Evolutionary conservation across 495 filamentous ascomycete species (phyloP).

Genomic region (Jackrogersella minutella): DNA sequence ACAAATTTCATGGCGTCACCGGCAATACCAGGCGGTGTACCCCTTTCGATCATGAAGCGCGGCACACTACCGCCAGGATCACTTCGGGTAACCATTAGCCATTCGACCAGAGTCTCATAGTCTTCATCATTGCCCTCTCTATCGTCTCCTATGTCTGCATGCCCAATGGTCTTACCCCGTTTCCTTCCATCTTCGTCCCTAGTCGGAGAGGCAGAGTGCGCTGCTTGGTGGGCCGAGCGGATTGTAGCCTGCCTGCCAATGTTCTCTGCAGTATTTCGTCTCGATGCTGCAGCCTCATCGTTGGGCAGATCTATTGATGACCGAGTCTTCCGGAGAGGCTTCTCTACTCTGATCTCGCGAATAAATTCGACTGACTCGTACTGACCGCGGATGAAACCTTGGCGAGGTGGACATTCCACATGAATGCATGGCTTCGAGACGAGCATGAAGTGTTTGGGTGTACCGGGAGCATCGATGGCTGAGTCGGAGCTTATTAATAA

Average conservation of each 20-base stretch:
- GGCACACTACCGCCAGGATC: conserved; percentile 94
- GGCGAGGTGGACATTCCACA: conserved; percentile 69
- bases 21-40: conserved; percentile 84
- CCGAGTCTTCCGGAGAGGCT: conserved; percentile 41
- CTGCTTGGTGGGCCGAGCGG: conserved; percentile 40
- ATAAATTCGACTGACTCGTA: conserved; percentile 96
- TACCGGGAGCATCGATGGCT: conserved; percentile 18
- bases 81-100: conserved; percentile 96
- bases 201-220: conserved; percentile 8
- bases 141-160: conserved; percentile 14
- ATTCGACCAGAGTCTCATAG: conserved; percentile 74
- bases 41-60: conserved; percentile 92
- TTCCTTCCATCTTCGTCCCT: conserved; percentile 17
- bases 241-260: conserved; percentile 44
- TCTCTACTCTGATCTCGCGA: conserved; percentile 72
- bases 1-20: conserved; percentile 85
- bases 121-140: conserved; percentile 58
- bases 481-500: conserved; percentile 69
- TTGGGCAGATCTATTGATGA: conserved; percentile 47
- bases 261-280: conserved; percentile 23
- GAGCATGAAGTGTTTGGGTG: conserved; percentile 75
- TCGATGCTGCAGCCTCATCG: conserved; percentile 30
- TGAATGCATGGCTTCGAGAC: conserved; percentile 85
- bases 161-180: conserved; percentile 33
- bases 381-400: conserved; percentile 79